Evolutionary conservation across 2,329 filamentous ascomycete species (phyloP), one percentile per base, ranked within the genome.

Genomic region (Apiospora koreana): DNA sequence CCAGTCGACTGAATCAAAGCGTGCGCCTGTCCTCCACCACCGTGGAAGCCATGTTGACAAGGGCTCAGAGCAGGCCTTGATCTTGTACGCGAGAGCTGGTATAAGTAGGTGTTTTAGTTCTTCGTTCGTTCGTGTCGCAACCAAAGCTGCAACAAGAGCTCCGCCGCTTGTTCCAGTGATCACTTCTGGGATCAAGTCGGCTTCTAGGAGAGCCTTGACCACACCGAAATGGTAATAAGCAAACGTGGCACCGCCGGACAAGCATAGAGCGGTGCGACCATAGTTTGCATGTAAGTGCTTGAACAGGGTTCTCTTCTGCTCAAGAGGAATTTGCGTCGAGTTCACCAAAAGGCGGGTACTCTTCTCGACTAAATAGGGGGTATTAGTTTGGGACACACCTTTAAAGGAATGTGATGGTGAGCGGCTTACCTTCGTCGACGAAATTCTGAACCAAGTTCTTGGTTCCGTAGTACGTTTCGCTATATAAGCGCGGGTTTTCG

Each of bases 151-250:
- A 16, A 98, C 91, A 9, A 99, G 85, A 16, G 96, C 96, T 68
- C 96, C 96, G 7, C 96, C 96, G 72, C 95, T 98, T 2, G 96
- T 99, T 14, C 96, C 96, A 0, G 96, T 98, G 74, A 99, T 97
- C 75, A 99, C 95, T 73, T 97, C 93, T 0, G 96, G 96, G 0
- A 99, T 84, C 1, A 97, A 86, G 71, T 93, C 89, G 16, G 94
- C 93, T 76, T 98, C 96, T 7, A 98, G 85, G 5, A 98, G 86
- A 10, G 95, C 95, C 79, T 94, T 95, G 67, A 96, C 89, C 12
- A 99, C 93, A 14, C 96, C 96, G 73, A 98, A 94, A 80, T 99
- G 96, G 79, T 98, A 98, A 80, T 97, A 98, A 6, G 96, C 94
- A 81, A 99, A 98, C 0, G 93, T 93, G 3, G 95, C 96, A 0